phyloP scores from a whole-genome alignment of 306 rosid genomes.

The Trifolium repens region DNA sequence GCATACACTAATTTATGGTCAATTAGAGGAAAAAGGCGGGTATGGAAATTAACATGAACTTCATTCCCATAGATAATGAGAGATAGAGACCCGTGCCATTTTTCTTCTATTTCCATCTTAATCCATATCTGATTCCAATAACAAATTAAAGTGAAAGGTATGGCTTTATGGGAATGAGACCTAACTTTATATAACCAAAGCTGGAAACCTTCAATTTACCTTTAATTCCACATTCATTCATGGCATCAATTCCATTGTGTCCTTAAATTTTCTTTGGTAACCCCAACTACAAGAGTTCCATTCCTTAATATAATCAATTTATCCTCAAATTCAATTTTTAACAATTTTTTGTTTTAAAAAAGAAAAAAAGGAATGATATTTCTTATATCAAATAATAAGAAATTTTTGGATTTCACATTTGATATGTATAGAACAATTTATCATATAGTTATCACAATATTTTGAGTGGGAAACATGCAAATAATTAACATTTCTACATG shows the following conservation, averaged over 20 bases:
- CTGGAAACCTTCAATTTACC: constrained; percentile 52
- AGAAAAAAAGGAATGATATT: background rate
- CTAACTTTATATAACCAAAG: constrained; percentile 51
- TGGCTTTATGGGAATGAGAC: constrained; percentile 57
- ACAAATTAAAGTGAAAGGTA: constrained; percentile 50
- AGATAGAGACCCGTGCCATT: constrained; percentile 53
- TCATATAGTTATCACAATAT: constrained; percentile 16
- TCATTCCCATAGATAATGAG: constrained; percentile 41
- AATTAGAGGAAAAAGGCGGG: constrained; percentile 38
- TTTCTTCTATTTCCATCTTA: constrained; percentile 43
- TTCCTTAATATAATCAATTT: background rate
- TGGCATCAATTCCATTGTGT: constrained; percentile 35
- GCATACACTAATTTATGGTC: constrained; percentile 20
- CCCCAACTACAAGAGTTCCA: constrained; percentile 9
- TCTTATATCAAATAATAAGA: too few relatives aligned
- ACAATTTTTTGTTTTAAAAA: too few relatives aligned
- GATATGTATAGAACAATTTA: constrained; percentile 6
- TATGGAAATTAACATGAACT: constrained; percentile 37
- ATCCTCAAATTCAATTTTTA: background rate
- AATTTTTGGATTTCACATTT: too few relatives aligned
- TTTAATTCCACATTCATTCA: constrained; percentile 50
- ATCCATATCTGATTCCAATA: constrained; percentile 38
- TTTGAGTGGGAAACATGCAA: background rate
- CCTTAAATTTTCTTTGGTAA: constrained; percentile 31
- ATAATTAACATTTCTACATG: background rate